Base-by-base conservation (phyloP, 2,329 filamentous ascomycete species). In the Aspergillus novofumigatus region DNA sequence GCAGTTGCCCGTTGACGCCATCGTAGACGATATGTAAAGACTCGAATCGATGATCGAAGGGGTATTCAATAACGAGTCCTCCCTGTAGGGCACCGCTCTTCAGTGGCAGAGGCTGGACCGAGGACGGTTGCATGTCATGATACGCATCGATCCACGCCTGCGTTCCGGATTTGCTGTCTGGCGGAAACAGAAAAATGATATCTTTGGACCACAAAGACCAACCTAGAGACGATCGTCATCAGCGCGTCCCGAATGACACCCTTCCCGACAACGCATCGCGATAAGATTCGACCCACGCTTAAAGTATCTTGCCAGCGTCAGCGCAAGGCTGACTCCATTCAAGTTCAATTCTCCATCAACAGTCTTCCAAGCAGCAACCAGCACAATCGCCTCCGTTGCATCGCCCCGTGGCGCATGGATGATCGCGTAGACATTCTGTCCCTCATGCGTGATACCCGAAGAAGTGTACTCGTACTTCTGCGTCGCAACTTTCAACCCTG, bases 161-260 rank as follows among this genome's bases (percentile, higher is more conserved):
- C 0, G 92, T 91, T 0, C 93, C 94, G 10, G 90, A 89, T 58
- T 87, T 89, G 72, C 91, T 96, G 75, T 99, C 94, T 0, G 90
- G 88, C 0, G 94, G 87, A 49, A 99, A 83, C 5, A 99, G 77
- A 65, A 99, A 86, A 57, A 99, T 93, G 64, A 99, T 96, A 72
- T 99, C 94, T 75, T 99, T 99, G 58, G 92, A 97, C 94, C 94
- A 99, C 28, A 99, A 82, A 53, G 92, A 97, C 94, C 94, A 99
- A 65, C 89, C 85, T 87, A 51, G 25, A 28, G 48, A 56, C 28
- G 20, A 52, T 47, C 8, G 3, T 28, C 9, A 29, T 72, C 35
- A 69, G 62, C 52, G 56, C 17, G 5, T 2, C 23, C 48, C 20
- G 7, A 38, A 38, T 23, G 48, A n/a, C n/a, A 23, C 21, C 25